Conservation (phyloP, 1,284 basidiomycete genomes). For the Sparassis latifolia region DNA sequence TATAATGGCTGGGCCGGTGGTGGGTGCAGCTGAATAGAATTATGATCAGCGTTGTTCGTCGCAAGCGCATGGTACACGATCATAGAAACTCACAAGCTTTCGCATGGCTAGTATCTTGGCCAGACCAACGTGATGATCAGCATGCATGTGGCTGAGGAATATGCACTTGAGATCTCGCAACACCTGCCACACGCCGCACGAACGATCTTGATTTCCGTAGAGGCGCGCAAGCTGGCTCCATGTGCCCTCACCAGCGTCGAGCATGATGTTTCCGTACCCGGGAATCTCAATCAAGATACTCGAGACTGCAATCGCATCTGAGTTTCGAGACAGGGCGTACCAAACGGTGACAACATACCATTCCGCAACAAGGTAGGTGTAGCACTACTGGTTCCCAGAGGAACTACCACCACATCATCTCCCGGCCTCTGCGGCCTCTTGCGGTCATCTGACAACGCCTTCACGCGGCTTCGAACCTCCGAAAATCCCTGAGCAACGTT, state of each 20-base stretch:
- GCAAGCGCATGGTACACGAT: background rate
- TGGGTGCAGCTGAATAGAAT: constrained; percentile 46
- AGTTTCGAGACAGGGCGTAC: background rate
- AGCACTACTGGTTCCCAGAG: constrained; percentile 88
- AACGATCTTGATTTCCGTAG: constrained; percentile 51
- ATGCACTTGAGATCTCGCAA: constrained; percentile 74
- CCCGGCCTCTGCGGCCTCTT: constrained; percentile 32
- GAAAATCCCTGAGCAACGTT: constrained; percentile 22
- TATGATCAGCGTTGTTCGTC: background rate
- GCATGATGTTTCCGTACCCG: constrained; percentile 61
- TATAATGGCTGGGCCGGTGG: constrained; percentile 58
- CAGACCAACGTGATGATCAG: constrained; percentile 88
- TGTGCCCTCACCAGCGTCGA: constrained; percentile 90
- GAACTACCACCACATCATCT: constrained; percentile 64
- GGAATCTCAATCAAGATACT: constrained; percentile 72
- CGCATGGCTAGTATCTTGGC: constrained; percentile 71
- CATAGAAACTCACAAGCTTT: constrained; percentile 44
- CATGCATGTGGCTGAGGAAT: constrained; percentile 89
- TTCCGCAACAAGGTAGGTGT: constrained; percentile 82
- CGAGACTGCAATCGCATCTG: constrained; percentile 46
- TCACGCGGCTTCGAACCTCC: constrained; percentile 5
- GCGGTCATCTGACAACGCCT: constrained; percentile 1
- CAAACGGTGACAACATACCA: constrained; percentile 36
- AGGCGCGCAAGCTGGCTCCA: constrained; percentile 82
- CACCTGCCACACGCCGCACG: constrained; percentile 45